Evolutionary conservation across 2,329 filamentous ascomycete species (phyloP).

Genomic region (Kalmusia sp.): DNA sequence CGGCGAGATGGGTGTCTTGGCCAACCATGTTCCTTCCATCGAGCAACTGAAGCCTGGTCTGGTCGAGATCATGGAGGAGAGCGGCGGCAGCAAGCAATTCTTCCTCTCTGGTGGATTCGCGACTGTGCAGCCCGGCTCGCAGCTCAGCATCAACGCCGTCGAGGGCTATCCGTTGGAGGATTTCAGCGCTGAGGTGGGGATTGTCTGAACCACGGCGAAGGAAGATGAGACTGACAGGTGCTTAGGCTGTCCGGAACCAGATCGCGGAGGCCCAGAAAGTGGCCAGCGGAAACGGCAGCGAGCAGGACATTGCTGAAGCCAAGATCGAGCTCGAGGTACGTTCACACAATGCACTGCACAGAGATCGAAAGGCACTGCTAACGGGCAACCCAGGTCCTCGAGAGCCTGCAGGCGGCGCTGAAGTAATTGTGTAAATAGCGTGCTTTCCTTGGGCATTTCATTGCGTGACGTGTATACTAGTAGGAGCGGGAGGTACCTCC

Average conservation of each 20-base stretch:
- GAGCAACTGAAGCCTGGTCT: conserved; percentile 98
- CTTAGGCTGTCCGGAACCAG: conserved; percentile 79
- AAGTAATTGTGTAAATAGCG: conserved; percentile 70
- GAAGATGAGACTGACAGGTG: conserved; percentile 22
- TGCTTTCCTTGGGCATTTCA: conserved; percentile 28
- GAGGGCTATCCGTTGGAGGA: conserved; percentile 95
- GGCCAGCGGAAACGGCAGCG: conserved; percentile 85
- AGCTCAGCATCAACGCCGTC: conserved; percentile 96
- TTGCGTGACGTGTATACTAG: conserved; percentile 47
- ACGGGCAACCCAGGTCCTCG: conserved; percentile 69
- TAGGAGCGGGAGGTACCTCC: conserved; percentile 35
- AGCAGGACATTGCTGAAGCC: conserved; percentile 97
- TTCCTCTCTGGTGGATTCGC: conserved; percentile 99
- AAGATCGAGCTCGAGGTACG: conserved; percentile 98
- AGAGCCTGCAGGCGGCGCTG: conserved; percentile 80
- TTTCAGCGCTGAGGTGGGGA: conserved; percentile 79
- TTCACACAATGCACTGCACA: neutral
- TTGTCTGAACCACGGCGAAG: too few relatives aligned
- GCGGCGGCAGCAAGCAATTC: conserved; percentile 90
- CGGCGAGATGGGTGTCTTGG: conserved; percentile 99
- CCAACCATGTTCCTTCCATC: conserved; percentile 98
- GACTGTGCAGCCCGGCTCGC: conserved; percentile 92
- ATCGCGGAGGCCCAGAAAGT: conserved; percentile 97
- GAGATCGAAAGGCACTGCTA: conserved; percentile 32
- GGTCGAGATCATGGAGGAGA: conserved; percentile 95